These are phyloP conservation scores for Purpureocillium lavendulum DNA, from an alignment of 2,329 filamentous ascomycete genomes.

Conservation along the genomic window DNA sequence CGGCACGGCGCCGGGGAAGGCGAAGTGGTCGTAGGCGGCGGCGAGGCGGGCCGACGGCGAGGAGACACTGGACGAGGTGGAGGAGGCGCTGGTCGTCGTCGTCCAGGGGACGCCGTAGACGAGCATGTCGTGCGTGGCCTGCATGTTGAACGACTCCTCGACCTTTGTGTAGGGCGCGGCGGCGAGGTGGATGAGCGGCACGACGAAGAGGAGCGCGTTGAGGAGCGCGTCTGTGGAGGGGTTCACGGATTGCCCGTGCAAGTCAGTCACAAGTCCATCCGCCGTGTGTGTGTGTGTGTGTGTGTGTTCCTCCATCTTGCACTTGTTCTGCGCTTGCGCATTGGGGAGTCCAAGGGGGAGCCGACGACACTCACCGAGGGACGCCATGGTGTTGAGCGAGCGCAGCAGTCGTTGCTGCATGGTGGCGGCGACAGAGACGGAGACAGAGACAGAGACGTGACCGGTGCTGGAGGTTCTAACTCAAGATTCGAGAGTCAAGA, in stretches of 20 bases:
- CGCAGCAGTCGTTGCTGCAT: no score
- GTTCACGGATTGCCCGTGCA: no score
- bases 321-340: no score
- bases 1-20: conserved; percentile 85
- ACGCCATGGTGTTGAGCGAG: conserved; percentile 13
- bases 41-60: conserved; percentile 36
- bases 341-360: conserved; percentile 6
- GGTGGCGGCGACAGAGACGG: no score
- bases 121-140: conserved; percentile 85
- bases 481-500: no score
- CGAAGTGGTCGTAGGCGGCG: conserved; percentile 75
- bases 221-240: conserved; percentile 15
- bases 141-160: conserved; percentile 96
- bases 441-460: no score
- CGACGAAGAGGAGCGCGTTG: conserved; percentile 32
- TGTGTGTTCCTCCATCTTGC: no score
- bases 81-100: no score
- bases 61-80: no score
- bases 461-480: no score
- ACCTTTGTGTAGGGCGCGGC: conserved; percentile 90
- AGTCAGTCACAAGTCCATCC: no score
- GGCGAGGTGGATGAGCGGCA: conserved; percentile 62
- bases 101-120: conserved; percentile 64
- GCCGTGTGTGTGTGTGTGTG: no score
- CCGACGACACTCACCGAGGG: conserved; percentile 8